Base-by-base conservation (phyloP, 2,329 filamentous ascomycete genomes). In the Nemania sp. region DNA sequence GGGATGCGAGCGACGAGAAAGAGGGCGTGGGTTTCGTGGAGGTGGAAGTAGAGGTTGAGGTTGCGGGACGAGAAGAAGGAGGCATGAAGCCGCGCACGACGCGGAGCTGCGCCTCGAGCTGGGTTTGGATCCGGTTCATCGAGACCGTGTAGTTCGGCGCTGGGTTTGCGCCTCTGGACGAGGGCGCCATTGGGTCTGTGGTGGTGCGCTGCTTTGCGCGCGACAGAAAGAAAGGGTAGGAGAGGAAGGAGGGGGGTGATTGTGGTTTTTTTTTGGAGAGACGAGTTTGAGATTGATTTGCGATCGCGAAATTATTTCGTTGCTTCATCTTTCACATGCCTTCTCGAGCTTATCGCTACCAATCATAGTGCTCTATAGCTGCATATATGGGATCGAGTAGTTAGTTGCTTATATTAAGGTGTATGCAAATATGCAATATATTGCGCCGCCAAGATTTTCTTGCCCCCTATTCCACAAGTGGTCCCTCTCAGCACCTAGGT, bases 121-220 rank as follows among this genome's bases (percentile, higher is more conserved):
- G 67, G 11, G 61, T 65, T 17, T 71, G 69, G 48, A 74, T 70
- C 15, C 65, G 65, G 69, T 74, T 74, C 70, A 72, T 72, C 53
- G 61, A 62, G 21, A 64, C 60, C n/a, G 65, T 54, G 68, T 68
- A 72, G 61, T 71, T 61, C 35, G 72, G 72, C 55, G 72, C 71
- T 13, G 72, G 72, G 66, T 73, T 74, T 42, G 57, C 46, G 63
- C 64, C 62, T 51, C 68, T 69, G 42, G 68, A 43, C 21, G 62
- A 9, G 35, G 35, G 66, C 49, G 69, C 70, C 69, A 72, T 72
- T 67, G 34, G 35, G 5, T 37, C 18, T 39, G 46, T 20, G 20
- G 20, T 11, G 17, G 7, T 46, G 43, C 43, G 34, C 37, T 37
- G 43, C 21, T 21, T 46, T 47, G 35, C 35, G 35, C 35, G 5